phyloP scores from a whole-genome alignment of 2,329 filamentous ascomycete genomes.

The Sporothrix mexicana region DNA sequence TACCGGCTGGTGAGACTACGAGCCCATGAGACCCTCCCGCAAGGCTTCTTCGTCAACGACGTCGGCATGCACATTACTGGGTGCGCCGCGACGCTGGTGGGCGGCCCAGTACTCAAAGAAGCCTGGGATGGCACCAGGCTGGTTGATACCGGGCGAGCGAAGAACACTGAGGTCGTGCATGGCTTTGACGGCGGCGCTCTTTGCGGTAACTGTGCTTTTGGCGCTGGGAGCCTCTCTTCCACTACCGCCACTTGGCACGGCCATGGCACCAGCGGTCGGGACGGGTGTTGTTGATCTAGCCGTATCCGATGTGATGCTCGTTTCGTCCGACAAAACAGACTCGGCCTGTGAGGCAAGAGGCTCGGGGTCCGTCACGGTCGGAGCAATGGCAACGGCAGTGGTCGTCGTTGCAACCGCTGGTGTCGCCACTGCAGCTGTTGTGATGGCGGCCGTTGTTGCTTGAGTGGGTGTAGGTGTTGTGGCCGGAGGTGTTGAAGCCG shows the following conservation, averaged over 20 bases:
- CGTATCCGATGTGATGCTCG: not conserved
- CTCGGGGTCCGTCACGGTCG: not conserved
- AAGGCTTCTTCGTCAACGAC: slow-evolving; percentile 65
- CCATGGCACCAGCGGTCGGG: not conserved
- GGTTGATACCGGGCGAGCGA: slow-evolving; percentile 76
- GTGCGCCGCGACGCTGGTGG: slow-evolving; percentile 58
- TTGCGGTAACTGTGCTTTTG: not conserved
- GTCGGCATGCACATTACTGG: slow-evolving; percentile 63
- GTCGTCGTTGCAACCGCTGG: not conserved
- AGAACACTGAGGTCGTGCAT: slow-evolving; percentile 46
- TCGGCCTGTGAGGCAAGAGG: not conserved
- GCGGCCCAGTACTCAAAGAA: slow-evolving; percentile 64
- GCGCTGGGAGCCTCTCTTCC: not conserved
- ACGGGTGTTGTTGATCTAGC: not conserved
- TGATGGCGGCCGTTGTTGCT: not conserved
- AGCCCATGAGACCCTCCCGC: slow-evolving; percentile 62
- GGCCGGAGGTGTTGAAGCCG: not conserved
- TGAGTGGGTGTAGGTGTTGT: not conserved
- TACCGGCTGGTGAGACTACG: not conserved
- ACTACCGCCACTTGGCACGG: not conserved
- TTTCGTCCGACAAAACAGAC: not conserved
- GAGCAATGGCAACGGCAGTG: not conserved
- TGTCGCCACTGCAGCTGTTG: not conserved
- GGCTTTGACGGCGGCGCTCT: slow-evolving; percentile 29
- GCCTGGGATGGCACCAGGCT: slow-evolving; percentile 74